A percentile compares a stretch with the other conserved stretches of the same genome.
Conservation (phyloP, 306 rosid genomes). For the Castanopsis chinensis region DNA sequence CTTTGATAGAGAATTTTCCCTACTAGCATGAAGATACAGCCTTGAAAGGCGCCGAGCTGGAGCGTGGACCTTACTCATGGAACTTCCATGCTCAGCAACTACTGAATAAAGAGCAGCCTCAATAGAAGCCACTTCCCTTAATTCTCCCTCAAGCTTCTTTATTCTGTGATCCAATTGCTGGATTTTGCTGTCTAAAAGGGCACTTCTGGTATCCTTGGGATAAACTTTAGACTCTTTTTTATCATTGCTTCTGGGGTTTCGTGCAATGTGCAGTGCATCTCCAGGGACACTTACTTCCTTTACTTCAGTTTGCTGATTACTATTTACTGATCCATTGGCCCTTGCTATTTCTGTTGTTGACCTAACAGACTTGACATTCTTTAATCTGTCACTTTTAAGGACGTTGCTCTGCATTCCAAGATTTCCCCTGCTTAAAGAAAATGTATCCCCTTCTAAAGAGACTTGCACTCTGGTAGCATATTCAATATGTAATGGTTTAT, state of each 20-base stretch:
- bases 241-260: slow-evolving; percentile 46
- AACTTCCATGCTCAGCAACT: slow-evolving; percentile 98
- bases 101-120: slow-evolving; percentile 92
- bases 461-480: slow-evolving; percentile 34
- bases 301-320: slow-evolving; percentile 41
- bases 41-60: slow-evolving; percentile 97
- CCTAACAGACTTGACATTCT: slow-evolving; percentile 82
- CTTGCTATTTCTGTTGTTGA: slow-evolving; percentile 57
- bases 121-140: slow-evolving; percentile 88
- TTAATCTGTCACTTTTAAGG: slow-evolving; percentile 49
- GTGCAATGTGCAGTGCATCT: slow-evolving; percentile 45
- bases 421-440: slow-evolving; percentile 26
- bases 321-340: slow-evolving; percentile 37
- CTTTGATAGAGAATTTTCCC: slow-evolving; percentile 55
- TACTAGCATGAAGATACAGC: slow-evolving; percentile 83
- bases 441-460: slow-evolving; percentile 23
- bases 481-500: slow-evolving; percentile 28
- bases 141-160: slow-evolving; percentile 88
- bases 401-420: slow-evolving; percentile 36
- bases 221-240: slow-evolving; percentile 67
- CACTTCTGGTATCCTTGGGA: slow-evolving; percentile 67
- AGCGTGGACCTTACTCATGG: slow-evolving; percentile 94
- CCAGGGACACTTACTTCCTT: slow-evolving; percentile 45
- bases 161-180: slow-evolving; percentile 74
- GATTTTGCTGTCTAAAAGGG: slow-evolving; percentile 60